Evolutionary conservation across 2,329 filamentous ascomycete species (phyloP), one percentile per base, ranked within the genome.

Genomic region (Cytospora schulzeri): DNA sequence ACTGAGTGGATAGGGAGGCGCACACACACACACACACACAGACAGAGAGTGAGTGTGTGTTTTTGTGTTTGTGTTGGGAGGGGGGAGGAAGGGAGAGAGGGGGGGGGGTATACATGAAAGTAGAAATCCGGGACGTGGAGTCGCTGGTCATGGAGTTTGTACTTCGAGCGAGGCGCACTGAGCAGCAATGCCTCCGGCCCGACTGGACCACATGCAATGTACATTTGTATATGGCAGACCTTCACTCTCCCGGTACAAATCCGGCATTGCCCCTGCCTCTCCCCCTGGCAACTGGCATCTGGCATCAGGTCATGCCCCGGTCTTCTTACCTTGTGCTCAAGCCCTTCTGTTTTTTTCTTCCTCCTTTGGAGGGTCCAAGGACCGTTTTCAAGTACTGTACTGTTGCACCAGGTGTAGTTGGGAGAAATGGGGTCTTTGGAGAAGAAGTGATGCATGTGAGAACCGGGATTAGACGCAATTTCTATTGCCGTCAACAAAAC

Each of bases 161-260:
- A 29, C 35, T 62, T 9, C 29, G 24, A 50, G 38, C 52, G 29
- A 62, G 60, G 60, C 38, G 52, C 38, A 54, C 24, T n/a, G 53
- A 56, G 12, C 52, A 62, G 53, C 60, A 62, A 50, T 51, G 60
- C 60, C 52, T 38, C 52, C 50, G 52, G 60, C 60, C 60, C 48
- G 60, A 31, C 60, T 28, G 38, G 52, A 35, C 60, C 60, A 56
- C 52, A 50, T 33, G 59, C 52, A 11, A 55, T 56, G 60, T 62
- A 57, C 52, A 62, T 56, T 51, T 62, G 52, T 62, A 26, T 56
- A 51, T 17, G 33, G 11, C 15, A 26, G 55, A 54, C 53, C 50
- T 35, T 14, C 19, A 7, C 29, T 28, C 17, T 17, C 33, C 29
- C 50, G 38, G 17, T 29, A 33, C 52, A 29, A 28, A 48, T 22